These are phyloP conservation scores for Cyberlindnera japonica DNA, from an alignment of 805 yeast genomes.

Conservation along the genomic window DNA sequence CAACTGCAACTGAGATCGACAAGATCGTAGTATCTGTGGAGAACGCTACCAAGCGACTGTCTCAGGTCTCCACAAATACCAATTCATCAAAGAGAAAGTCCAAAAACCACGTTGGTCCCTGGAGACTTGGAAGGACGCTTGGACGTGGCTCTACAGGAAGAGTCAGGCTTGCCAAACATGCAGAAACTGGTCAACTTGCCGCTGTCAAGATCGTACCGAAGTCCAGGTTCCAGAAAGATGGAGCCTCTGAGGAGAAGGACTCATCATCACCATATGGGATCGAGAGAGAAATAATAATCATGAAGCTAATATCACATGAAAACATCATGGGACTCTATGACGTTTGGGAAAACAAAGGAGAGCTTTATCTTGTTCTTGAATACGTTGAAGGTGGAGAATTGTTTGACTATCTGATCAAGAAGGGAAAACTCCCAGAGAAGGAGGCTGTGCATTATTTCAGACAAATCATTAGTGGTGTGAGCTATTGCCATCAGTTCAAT, in stretches of 20 bases:
- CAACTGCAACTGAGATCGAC: conserved; percentile 23
- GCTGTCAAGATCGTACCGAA: conserved; percentile 97
- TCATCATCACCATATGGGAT: conserved; percentile 67
- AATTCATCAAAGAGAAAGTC: conserved; percentile 30
- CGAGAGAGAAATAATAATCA: conserved; percentile 79
- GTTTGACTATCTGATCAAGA: conserved; percentile 84
- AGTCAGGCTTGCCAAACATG: conserved; percentile 86
- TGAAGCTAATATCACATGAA: conserved; percentile 76
- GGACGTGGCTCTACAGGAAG: conserved; percentile 98
- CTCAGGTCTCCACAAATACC: conserved; percentile 29
- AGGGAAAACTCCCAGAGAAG: conserved; percentile 81
- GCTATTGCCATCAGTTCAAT: conserved; percentile 80
- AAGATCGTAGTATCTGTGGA: conserved; percentile 29
- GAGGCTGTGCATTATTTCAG: conserved; percentile 90
- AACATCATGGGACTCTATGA: conserved; percentile 77
- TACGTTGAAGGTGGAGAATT: conserved; percentile 97
- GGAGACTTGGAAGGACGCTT: conserved; percentile 92
- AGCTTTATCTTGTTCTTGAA: conserved; percentile 82
- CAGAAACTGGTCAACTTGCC: conserved; percentile 80
- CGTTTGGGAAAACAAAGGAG: conserved; percentile 85
- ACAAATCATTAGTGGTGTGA: conserved; percentile 79
- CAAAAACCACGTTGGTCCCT: conserved; percentile 67
- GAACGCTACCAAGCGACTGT: conserved; percentile 29
- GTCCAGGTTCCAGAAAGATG: conserved; percentile 50
- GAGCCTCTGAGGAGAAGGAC: conserved; percentile 43